Evolutionary conservation across 2,329 filamentous ascomycete genomes (phyloP).

Genomic region (Neophaeococcomyces mojaviensis): DNA sequence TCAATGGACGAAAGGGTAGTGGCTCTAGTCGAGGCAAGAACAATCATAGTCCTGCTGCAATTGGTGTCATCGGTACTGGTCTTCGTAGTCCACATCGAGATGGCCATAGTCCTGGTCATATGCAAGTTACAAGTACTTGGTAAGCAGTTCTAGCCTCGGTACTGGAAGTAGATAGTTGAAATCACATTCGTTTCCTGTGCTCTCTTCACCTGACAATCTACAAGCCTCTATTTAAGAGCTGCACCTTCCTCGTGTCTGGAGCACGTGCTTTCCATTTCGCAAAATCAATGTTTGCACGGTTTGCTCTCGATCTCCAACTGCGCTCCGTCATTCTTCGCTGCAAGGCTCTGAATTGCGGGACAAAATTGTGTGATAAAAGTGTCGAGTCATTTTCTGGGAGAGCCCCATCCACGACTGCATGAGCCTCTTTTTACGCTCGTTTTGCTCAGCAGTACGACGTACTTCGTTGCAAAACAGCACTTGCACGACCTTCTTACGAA

Average conservation of each 20-base stretch:
- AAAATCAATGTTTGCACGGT: too few relatives aligned
- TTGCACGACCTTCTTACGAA: neutral
- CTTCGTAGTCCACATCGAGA: conserved; percentile 20
- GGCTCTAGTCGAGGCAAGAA: conserved; percentile 23
- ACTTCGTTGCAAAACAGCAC: neutral
- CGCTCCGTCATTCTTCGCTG: neutral
- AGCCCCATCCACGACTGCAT: conserved; percentile 5
- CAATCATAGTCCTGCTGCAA: conserved; percentile 21
- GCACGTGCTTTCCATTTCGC: too few relatives aligned
- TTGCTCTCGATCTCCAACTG: neutral
- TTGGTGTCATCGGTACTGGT: conserved; percentile 15
- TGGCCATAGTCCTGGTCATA: conserved; percentile 21
- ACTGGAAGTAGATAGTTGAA: conserved; percentile 5
- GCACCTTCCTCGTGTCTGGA: too few relatives aligned
- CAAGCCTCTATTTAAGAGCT: too few relatives aligned
- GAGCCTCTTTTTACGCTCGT: conserved; percentile 5
- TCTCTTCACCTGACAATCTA: neutral
- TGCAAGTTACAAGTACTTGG: conserved; percentile 15
- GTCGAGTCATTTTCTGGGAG: neutral
- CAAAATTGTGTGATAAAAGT: conserved; percentile 2
- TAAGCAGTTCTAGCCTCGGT: neutral
- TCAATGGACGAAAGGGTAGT: conserved; percentile 22
- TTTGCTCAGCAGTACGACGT: conserved; percentile 5
- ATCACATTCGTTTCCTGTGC: conserved; percentile 5
- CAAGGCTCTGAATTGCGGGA: neutral